Evolutionary conservation across 805 yeast genomes (phyloP).

Genomic region (Teunomyces gatunensis): DNA sequence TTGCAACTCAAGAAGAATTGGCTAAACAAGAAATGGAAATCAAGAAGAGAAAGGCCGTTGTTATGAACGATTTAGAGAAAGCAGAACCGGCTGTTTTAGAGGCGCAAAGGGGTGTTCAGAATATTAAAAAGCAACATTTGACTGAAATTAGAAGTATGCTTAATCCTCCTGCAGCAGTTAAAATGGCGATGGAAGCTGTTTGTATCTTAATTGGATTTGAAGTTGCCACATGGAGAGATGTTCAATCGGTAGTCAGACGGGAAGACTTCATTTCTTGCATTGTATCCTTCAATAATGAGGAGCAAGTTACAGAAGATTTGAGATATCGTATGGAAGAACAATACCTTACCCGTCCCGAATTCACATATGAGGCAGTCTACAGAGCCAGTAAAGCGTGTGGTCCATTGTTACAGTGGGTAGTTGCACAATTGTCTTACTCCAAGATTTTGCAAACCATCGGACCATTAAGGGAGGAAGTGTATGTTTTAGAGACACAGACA

Average conservation of each 20-base stretch:
- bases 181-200: constrained; percentile 82
- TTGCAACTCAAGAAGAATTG: constrained; percentile 69
- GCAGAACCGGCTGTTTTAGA: constrained; percentile 85
- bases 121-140: constrained; percentile 87
- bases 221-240: constrained; percentile 73
- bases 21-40: constrained; percentile 65
- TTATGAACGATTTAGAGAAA: constrained; percentile 59
- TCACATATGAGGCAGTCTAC: constrained; percentile 68
- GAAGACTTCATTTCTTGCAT: constrained; percentile 88
- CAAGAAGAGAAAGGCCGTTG: constrained; percentile 49
- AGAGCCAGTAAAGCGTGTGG: constrained; percentile 96
- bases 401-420: constrained; percentile 84
- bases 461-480: constrained; percentile 71
- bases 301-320: constrained; percentile 52
- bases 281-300: constrained; percentile 66
- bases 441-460: constrained; percentile 65
- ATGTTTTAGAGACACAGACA: constrained; percentile 56
- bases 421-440: constrained; percentile 82
- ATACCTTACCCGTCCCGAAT: constrained; percentile 63
- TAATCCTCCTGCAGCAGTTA: constrained; percentile 88
- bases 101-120: constrained; percentile 87
- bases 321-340: constrained; percentile 54
- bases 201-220: constrained; percentile 76
- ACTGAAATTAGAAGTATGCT: constrained; percentile 87
- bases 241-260: constrained; percentile 70